Percentiles rank a stretch among this genome's conserved stretches.
Evolutionary conservation across 176 grass and related monocot genomes (phyloP).

Genomic region (Guadua angustifolia): DNA sequence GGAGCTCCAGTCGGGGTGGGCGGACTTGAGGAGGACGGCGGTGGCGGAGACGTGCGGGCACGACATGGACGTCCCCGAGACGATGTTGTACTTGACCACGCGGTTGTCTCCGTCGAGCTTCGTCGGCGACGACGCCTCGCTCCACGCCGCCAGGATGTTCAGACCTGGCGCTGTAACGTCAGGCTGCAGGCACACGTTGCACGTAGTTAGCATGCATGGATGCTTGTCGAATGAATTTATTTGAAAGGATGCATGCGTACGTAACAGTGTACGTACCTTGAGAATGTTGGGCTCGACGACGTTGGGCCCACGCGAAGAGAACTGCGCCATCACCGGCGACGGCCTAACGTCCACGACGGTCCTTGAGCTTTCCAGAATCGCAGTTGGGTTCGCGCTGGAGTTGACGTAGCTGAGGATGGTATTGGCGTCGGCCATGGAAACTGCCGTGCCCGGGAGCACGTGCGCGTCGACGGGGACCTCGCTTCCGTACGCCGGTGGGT

Average conservation of each 20-base stretch:
- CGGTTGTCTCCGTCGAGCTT: slow-evolving; percentile 81
- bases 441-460: slow-evolving; percentile 72
- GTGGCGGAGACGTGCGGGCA: slow-evolving; percentile 94
- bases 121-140: slow-evolving; percentile 80
- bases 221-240: background rate
- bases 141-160: slow-evolving; percentile 98
- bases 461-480: slow-evolving; percentile 91
- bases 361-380: slow-evolving; percentile 45
- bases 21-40: slow-evolving; percentile 65
- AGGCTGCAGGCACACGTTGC: slow-evolving; percentile 47
- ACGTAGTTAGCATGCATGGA: background rate
- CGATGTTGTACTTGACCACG: slow-evolving; percentile 94
- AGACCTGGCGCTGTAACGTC: slow-evolving; percentile 85
- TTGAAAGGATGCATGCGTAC: background rate
- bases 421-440: slow-evolving; percentile 51
- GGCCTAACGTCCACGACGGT: slow-evolving; percentile 65
- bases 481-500: slow-evolving; percentile 53
- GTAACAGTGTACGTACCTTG: slow-evolving; percentile 58
- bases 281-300: slow-evolving; percentile 77
- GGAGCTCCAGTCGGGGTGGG: slow-evolving; percentile 78
- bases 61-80: slow-evolving; percentile 98
- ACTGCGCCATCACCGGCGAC: slow-evolving; percentile 82
- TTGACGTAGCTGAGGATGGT: slow-evolving; percentile 71
- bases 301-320: slow-evolving; percentile 94
- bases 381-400: slow-evolving; percentile 50